These are phyloP conservation scores for Corrigiola litoralis DNA, from an alignment of 179 eudicot species.

Conservation along the genomic window DNA sequence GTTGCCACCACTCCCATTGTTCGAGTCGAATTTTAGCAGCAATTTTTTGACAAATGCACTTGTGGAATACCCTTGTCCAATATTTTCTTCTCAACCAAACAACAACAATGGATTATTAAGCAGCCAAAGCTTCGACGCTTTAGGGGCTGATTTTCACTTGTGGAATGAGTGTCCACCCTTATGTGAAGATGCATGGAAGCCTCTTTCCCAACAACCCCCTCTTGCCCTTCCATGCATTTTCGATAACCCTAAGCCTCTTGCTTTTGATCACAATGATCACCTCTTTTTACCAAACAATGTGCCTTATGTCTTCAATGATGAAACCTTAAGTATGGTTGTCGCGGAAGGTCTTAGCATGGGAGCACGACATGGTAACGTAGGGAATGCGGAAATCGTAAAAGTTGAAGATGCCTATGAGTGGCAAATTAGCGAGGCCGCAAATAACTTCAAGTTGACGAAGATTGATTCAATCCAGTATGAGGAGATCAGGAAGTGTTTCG, in stretches of 20 bases:
- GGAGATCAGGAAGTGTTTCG: conserved; percentile 60
- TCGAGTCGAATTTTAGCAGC: background rate
- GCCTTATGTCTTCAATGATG: background rate
- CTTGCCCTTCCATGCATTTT: background rate
- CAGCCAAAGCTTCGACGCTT: background rate
- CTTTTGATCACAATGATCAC: background rate
- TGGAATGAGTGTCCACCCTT: conserved; percentile 21
- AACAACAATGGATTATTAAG: background rate
- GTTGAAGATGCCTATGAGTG: no score
- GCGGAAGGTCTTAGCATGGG: conserved; percentile 10
- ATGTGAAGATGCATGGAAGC: conserved; percentile 9
- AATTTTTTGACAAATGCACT: background rate
- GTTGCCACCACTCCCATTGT: background rate
- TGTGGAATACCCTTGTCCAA: background rate
- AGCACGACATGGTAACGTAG: background rate
- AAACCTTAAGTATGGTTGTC: conserved; percentile 12
- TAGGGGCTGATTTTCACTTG: background rate
- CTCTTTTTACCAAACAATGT: background rate
- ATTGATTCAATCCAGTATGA: conserved; percentile 36
- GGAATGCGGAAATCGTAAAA: background rate
- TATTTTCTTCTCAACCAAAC: background rate
- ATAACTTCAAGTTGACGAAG: conserved; percentile 1
- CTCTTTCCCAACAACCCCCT: conserved; percentile 6
- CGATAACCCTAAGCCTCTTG: background rate
- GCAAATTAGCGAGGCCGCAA: background rate